Conservation (phyloP, 2,329 filamentous ascomycete species). For the Trichoderma brevicompactum region DNA sequence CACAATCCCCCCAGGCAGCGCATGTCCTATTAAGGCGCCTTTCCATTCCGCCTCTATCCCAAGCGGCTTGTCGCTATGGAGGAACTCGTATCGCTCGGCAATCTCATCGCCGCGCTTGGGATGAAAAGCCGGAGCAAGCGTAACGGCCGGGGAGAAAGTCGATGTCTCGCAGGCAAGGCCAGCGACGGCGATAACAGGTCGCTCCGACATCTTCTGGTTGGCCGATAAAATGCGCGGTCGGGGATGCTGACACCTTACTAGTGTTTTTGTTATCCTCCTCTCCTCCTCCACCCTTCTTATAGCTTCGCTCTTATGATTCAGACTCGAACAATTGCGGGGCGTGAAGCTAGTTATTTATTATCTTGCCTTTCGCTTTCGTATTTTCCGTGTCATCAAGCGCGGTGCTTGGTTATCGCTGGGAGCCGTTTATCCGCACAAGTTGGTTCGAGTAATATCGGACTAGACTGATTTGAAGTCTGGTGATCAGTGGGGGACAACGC, state of each 20-base stretch:
- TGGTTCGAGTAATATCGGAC: not conserved
- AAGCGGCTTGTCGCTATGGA: constrained; percentile 47
- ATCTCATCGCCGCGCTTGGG: constrained; percentile 50
- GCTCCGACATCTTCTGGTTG: constrained; percentile 28
- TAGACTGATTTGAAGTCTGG: constrained; percentile 6
- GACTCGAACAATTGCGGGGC: not conserved
- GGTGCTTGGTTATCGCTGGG: not conserved
- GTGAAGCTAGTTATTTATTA: not conserved
- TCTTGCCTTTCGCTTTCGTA: not conserved
- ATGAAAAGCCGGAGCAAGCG: constrained; percentile 54
- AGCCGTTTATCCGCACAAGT: constrained; percentile 13
- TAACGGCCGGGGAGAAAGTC: constrained; percentile 56
- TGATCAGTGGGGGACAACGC: constrained; percentile 24
- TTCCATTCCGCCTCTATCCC: constrained; percentile 52
- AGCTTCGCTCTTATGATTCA: not conserved
- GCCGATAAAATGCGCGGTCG: not conserved
- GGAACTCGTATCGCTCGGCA: constrained; percentile 51
- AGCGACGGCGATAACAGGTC: constrained; percentile 54
- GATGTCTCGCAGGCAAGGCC: constrained; percentile 60
- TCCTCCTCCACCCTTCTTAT: constrained; percentile 23
- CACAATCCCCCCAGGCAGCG: constrained; percentile 55
- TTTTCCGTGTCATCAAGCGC: not conserved
- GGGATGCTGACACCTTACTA: not conserved
- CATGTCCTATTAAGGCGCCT: constrained; percentile 57
- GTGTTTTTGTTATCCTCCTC: not conserved